Evolutionary conservation across 192 early-diverging fungal genomes (phyloP).

Genomic region (Linnemannia elongata): DNA sequence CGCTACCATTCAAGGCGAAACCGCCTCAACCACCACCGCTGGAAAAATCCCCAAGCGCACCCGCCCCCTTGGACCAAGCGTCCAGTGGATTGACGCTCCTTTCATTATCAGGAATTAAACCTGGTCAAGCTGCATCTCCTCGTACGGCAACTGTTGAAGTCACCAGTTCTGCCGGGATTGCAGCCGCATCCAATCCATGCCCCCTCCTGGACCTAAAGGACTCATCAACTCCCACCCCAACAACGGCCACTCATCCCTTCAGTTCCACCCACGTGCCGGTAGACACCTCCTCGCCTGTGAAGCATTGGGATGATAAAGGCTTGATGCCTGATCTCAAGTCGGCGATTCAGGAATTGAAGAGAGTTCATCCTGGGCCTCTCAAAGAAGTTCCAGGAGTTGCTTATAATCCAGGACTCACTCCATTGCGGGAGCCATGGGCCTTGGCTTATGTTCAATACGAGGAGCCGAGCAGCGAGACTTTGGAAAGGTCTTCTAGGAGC

Average conservation of each 20-base stretch:
- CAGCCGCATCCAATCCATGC: conserved; percentile 12
- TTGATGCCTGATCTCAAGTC: conserved; percentile 38
- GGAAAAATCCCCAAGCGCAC: conserved; percentile 33
- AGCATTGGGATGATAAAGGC: conserved; percentile 30
- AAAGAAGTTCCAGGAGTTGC: conserved; percentile 38
- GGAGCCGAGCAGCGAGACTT: not conserved
- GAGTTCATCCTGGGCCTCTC: conserved; percentile 37
- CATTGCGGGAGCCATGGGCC: conserved; percentile 49
- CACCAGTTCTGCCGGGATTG: conserved; percentile 26
- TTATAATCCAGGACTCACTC: conserved; percentile 13
- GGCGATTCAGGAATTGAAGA: conserved; percentile 37
- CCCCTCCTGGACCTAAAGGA: not conserved
- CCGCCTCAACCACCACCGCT: conserved; percentile 29
- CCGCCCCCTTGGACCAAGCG: conserved; percentile 10
- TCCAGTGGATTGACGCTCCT: conserved; percentile 21
- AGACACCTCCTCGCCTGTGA: not conserved
- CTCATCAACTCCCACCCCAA: not conserved
- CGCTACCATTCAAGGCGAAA: conserved; percentile 42
- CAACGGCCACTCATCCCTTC: conserved; percentile 11
- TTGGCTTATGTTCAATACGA: conserved; percentile 42
- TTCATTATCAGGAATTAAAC: conserved; percentile 39
- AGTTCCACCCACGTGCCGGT: not conserved
- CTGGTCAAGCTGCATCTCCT: conserved; percentile 32
- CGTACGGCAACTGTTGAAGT: conserved; percentile 36
- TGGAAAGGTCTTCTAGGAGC: not conserved